Conservation (phyloP, 164 flowering plant genomes). For the Dillenia turbinata region DNA sequence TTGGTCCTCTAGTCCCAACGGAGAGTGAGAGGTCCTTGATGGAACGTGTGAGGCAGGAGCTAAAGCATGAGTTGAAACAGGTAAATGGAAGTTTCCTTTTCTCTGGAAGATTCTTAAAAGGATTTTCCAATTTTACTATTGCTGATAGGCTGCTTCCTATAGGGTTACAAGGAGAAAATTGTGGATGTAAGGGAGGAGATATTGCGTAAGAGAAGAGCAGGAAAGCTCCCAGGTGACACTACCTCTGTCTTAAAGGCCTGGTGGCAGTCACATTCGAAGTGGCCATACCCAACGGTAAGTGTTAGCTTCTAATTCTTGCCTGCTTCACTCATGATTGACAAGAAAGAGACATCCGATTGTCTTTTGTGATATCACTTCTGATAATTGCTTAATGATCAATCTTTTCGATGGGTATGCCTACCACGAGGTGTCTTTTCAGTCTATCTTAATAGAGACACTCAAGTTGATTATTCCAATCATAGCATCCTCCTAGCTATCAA, state of each 20-base stretch:
- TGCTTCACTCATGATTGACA: too few species aligned
- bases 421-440: too few species aligned
- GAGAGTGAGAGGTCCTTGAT: slow-evolving; percentile 59
- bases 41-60: slow-evolving; percentile 63
- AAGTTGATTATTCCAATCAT: too few species aligned
- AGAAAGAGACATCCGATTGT: too few species aligned
- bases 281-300: slow-evolving; percentile 77
- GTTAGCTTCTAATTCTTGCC: too few species aligned
- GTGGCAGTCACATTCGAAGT: slow-evolving; percentile 67
- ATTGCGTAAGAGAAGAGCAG: slow-evolving; percentile 56
- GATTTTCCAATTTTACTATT: too few species aligned
- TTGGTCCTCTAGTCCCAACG: slow-evolving; percentile 54
- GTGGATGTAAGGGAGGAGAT: slow-evolving; percentile 70
- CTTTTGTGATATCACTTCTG: too few species aligned
- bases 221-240: slow-evolving; percentile 65
- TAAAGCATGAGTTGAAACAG: slow-evolving; percentile 59
- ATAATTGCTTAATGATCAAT: too few species aligned
- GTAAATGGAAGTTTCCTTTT: slow-evolving; percentile 14
- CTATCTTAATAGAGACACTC: too few species aligned
- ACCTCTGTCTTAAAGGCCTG: slow-evolving; percentile 55
- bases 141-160: not conserved
- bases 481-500: too few species aligned
- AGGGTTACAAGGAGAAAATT: slow-evolving; percentile 63
- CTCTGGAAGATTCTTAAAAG: too few species aligned
- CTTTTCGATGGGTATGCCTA: too few species aligned